Conservation (phyloP, 805 yeast species). For the Metschnikowia lunata region DNA sequence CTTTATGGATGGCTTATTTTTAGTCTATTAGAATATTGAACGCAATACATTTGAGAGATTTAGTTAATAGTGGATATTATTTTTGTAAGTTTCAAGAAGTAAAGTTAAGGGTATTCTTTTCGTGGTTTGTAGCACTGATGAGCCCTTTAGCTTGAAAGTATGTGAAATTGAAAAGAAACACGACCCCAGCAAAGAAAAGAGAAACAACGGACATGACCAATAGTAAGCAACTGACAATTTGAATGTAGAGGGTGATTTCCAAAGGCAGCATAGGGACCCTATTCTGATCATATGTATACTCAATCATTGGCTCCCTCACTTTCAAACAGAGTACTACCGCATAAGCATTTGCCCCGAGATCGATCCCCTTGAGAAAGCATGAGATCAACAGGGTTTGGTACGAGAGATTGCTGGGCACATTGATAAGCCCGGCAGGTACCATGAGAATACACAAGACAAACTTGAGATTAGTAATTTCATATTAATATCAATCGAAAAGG, state of each 20-base stretch:
- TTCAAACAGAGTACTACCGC: conserved; percentile 21
- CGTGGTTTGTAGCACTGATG: too few relatives aligned
- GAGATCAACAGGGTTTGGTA: conserved; percentile 16
- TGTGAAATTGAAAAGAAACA: conserved; percentile 6
- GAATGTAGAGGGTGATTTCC: conserved; percentile 29
- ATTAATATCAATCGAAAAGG: too few relatives aligned
- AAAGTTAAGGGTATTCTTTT: too few relatives aligned
- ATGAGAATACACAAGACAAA: conserved; percentile 12
- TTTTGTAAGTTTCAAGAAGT: too few relatives aligned
- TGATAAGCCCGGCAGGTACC: conserved; percentile 14
- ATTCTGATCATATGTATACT: conserved; percentile 21
- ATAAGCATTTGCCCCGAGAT: conserved; percentile 16
- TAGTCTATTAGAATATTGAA: conserved; percentile 22
- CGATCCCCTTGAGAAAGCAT: conserved; percentile 18
- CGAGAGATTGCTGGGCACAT: conserved; percentile 7
- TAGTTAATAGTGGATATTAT: too few relatives aligned
- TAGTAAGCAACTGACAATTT: conserved; percentile 14
- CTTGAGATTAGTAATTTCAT: conserved; percentile 3
- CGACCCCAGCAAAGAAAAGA: conserved; percentile 14
- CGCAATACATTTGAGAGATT: too few relatives aligned
- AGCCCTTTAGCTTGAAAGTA: conserved; percentile 1
- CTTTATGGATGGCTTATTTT: conserved; percentile 93
- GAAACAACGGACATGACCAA: conserved; percentile 14
- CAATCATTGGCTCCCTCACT: conserved; percentile 20
- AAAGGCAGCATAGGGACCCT: conserved; percentile 14